Evolutionary conservation across 2,329 filamentous ascomycete genomes (phyloP), one percentile per base, ranked within the genome.

Genomic region (Golovinomyces cichoracearum): DNA sequence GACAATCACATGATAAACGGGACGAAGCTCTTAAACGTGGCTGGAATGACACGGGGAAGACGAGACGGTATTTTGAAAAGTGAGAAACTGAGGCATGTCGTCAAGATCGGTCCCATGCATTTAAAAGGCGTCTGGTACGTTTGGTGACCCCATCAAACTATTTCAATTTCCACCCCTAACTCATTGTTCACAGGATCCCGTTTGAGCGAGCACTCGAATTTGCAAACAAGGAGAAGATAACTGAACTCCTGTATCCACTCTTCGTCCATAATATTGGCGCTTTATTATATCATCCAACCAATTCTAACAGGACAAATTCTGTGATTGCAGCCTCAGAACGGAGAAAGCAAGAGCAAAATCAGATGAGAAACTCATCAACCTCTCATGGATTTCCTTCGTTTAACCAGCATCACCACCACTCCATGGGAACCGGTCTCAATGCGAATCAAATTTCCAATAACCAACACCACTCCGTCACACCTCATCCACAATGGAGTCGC

Each of bases 1-100:
- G 88, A 94, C 58, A 95, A 94, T 64, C 84, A 93, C 66, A 94
- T 98, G 83, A 94, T 98, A 64, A 98, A 95, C 59, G 90, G 90
- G 17, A 98, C 90, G 0, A 98, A 95, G 64, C 69, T 98, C 50
- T 68, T 95, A 50, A 98, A 98, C 56, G 90, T 98, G 48, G 90
- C 90, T 47, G 88, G 90, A 12, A 98, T 98, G 90, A 98, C 90
- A 13, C 76, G 90, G 62, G 90, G 90, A 49, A 79, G 90, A 55
- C 76, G 90, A 59, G 90, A 98, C 60, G 90, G 90, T 45, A 95
- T 98, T 56, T 66, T 98, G 50, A 98, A 98, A 68, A 94, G 88
- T 62, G 90, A 95, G 65, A 98, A 95, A 65, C 76, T 86, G 50
- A 78, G 90, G 56, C 86, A 94, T 63, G 90, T 95, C 12, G 90